phyloP scores from a whole-genome alignment of 768 basidiomycete species.

The Pleurotus citrinopileatus region DNA sequence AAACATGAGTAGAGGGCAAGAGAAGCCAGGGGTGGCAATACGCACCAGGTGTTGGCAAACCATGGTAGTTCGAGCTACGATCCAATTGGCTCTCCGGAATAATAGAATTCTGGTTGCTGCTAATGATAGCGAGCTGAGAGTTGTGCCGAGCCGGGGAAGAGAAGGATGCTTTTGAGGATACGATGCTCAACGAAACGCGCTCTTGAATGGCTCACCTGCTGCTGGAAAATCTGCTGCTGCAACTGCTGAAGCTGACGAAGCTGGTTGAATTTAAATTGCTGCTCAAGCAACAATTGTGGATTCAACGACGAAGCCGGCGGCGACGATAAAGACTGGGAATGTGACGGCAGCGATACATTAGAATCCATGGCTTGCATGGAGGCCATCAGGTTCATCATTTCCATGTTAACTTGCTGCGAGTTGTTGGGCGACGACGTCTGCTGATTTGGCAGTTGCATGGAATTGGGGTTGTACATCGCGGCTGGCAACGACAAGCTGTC shows the following conservation, averaged over 20 bases:
- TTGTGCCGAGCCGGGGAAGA: constrained; percentile 45
- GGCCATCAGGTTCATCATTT: constrained; percentile 47
- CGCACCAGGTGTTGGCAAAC: constrained; percentile 68
- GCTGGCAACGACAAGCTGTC: not conserved
- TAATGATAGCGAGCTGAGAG: constrained; percentile 10
- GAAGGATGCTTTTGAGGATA: constrained; percentile 2
- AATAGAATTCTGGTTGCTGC: constrained; percentile 18
- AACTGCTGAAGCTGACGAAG: constrained; percentile 75
- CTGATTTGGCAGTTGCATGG: not conserved
- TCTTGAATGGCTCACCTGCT: constrained; percentile 58
- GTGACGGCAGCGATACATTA: constrained; percentile 4
- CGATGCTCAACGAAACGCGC: not conserved
- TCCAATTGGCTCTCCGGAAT: constrained; percentile 10
- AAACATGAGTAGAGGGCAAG: not conserved
- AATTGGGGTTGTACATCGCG: constrained; percentile 6
- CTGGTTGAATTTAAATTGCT: constrained; percentile 76
- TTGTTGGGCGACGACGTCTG: constrained; percentile 16
- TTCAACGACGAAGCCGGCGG: constrained; percentile 21
- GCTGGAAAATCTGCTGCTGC: constrained; percentile 85
- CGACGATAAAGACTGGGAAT: constrained; percentile 17
- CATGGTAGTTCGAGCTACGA: constrained; percentile 30
- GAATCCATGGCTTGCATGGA: constrained; percentile 44
- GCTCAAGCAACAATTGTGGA: constrained; percentile 60
- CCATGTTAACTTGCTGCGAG: constrained; percentile 40
- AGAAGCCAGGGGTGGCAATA: constrained; percentile 2